Evolutionary conservation across 2,329 filamentous ascomycete genomes (phyloP), one percentile per base, ranked within the genome.

Genomic region (Cylindrodendrum hubeiense): DNA sequence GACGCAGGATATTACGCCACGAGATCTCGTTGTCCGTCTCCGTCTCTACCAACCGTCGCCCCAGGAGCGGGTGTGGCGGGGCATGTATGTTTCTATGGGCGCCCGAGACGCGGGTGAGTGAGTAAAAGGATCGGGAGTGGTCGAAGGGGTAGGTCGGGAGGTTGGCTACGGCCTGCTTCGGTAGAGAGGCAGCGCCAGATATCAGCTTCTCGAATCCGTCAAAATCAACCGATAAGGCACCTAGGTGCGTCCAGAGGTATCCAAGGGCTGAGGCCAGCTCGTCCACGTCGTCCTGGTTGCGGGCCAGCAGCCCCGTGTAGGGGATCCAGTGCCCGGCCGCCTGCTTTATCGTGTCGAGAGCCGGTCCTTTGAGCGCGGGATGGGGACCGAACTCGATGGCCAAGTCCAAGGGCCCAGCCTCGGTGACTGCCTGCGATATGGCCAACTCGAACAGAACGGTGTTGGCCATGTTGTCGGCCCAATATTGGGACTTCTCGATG

Each of bases 341-440:
- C 6, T 66, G 44, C 13, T 61, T 57, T 21, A 71, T 47, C 5
- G 83, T 84, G 72, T 84, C 79, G 65, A 81, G 81, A 47, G 82
- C 75, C 0, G 84, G 84, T 0, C 84, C 83, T 50, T 82, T 80
- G 3, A 86, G 77, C 0, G 82, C 83, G 1, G 83, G 79, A 67
- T 86, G 84, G 2, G 84, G 83, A 0, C 84, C 84, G 9, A 86
- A 67, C 68, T 86, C 84, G 9, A 79, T 28, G 8, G 65, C 65
- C 1, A 73, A 15, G 28, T 68, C 55, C 6, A 59, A 61, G 0
- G 60, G 5, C 0, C 30, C 5, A 1, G 30, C 34, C 9, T 37
- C 19, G 7, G 41, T 56, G 2, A 66, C 28, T 2, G 66, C 68
- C 7, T 44, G 57, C 37, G 60, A 50, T 1, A 72, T 34, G 1